Conservation (phyloP, 2,329 filamentous ascomycete genomes). For the Penicillium sp. region DNA sequence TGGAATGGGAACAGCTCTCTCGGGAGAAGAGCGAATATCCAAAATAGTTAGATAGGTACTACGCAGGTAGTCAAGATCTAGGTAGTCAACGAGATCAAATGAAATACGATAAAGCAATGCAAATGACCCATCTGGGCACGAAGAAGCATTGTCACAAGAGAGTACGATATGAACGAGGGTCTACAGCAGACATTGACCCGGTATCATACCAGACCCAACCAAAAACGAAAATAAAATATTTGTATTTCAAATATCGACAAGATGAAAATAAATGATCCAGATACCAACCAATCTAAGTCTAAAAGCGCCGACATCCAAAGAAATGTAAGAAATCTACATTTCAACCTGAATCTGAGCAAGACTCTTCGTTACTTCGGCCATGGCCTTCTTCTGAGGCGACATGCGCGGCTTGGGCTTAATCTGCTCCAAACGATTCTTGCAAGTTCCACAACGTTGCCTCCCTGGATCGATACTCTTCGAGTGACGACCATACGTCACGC, state of each 20-base stretch:
- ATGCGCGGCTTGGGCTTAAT: constrained; percentile 71
- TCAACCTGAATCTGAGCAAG: neutral
- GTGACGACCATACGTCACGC: constrained; percentile 74
- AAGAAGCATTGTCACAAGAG: neutral
- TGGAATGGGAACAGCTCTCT: neutral
- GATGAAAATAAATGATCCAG: neutral
- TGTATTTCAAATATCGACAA: neutral
- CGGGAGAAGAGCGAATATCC: neutral
- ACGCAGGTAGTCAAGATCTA: neutral
- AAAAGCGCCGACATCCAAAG: neutral
- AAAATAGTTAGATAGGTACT: neutral
- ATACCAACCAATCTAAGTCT: neutral
- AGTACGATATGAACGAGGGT: neutral
- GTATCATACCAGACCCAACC: neutral
- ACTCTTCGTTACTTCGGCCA: constrained; percentile 2
- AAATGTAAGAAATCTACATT: neutral
- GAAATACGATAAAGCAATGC: neutral
- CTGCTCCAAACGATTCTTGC: constrained; percentile 69
- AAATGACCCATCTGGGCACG: neutral
- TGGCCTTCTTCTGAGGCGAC: constrained; percentile 27
- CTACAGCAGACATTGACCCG: neutral
- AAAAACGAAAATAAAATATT: neutral
- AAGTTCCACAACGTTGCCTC: constrained; percentile 73
- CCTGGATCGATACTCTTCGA: constrained; percentile 76
- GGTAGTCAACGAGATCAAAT: constrained; percentile 8